These are phyloP conservation scores for Rhododendron simsii DNA, from an alignment of 148 eudicot species.

Conservation along the genomic window DNA sequence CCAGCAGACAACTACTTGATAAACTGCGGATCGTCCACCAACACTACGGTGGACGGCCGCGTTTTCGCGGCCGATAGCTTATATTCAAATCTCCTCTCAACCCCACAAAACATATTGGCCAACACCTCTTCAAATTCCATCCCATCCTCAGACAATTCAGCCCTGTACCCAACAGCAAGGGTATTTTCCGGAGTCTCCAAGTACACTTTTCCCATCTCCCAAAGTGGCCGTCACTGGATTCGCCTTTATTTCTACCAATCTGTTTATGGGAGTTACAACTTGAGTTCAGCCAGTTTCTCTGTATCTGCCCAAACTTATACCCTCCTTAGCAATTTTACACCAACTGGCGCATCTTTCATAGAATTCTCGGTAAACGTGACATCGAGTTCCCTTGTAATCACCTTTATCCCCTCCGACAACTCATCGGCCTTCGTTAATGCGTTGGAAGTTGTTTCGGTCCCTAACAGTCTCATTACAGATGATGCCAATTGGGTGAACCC, in stretches of 20 bases:
- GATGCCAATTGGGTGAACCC: slow-evolving; percentile 45
- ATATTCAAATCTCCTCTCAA: slow-evolving; percentile 45
- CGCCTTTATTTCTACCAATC: slow-evolving; percentile 79
- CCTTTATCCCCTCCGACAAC: slow-evolving; percentile 44
- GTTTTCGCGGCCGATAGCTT: slow-evolving; percentile 60
- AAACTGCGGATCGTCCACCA: slow-evolving; percentile 69
- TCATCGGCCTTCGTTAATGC: slow-evolving; percentile 80
- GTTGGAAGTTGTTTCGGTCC: slow-evolving; percentile 75
- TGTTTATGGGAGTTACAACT: slow-evolving; percentile 29
- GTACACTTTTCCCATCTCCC: slow-evolving; percentile 57
- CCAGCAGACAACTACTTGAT: slow-evolving; percentile 52
- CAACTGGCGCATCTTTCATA: slow-evolving; percentile 34
- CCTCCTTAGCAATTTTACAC: slow-evolving; percentile 54
- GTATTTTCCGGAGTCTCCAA: slow-evolving; percentile 47
- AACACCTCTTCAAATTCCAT: slow-evolving; percentile 39
- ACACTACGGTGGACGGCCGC: slow-evolving; percentile 47
- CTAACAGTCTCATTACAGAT: slow-evolving; percentile 57
- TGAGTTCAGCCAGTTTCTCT: slow-evolving; percentile 54
- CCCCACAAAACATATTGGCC: slow-evolving; percentile 49
- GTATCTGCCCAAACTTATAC: slow-evolving; percentile 49
- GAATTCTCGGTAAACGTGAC: slow-evolving; percentile 70
- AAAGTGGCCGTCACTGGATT: slow-evolving; percentile 65
- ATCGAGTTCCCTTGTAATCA: slow-evolving; percentile 46
- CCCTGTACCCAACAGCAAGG: slow-evolving; percentile 63
- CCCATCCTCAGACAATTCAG: slow-evolving; percentile 26